A percentile compares a stretch with the other conserved stretches of the same genome.
phyloP scores from a whole-genome alignment of 2,329 filamentous ascomycete genomes.

The Bipolaris cookei region DNA sequence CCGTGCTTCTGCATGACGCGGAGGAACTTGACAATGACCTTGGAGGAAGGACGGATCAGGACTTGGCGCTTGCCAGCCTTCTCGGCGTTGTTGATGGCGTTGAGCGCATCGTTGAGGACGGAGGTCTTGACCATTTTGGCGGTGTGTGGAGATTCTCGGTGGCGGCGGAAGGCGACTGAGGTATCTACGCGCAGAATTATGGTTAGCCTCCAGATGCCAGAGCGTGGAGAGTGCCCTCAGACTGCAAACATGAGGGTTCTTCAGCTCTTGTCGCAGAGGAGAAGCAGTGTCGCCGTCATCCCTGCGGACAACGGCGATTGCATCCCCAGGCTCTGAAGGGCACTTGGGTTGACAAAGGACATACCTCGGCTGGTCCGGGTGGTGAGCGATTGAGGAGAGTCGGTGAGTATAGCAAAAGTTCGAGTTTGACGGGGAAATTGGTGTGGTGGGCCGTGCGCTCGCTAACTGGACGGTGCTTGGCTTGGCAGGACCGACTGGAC shows the following conservation, averaged over 20 bases:
- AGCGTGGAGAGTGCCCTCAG: slow-evolving; percentile 71
- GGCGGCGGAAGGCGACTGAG: slow-evolving; percentile 63
- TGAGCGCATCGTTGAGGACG: slow-evolving; percentile 99
- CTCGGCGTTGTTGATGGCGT: slow-evolving; percentile 99
- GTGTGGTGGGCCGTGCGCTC: slow-evolving; percentile 29
- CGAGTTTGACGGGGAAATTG: slow-evolving; percentile 30
- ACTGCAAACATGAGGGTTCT: slow-evolving; percentile 65
- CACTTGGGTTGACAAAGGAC: slow-evolving; percentile 47
- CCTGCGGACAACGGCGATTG: slow-evolving; percentile 48
- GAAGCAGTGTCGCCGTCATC: slow-evolving; percentile 54
- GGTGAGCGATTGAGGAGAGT: slow-evolving; percentile 29
- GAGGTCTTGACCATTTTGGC: slow-evolving; percentile 98
- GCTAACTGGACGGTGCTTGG: slow-evolving; percentile 27
- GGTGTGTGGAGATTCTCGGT: slow-evolving; percentile 79
- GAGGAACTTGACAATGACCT: slow-evolving; percentile 99
- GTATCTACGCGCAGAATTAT: slow-evolving; percentile 58
- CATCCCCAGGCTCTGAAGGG: slow-evolving; percentile 60
- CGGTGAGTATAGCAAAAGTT: slow-evolving; percentile 33
- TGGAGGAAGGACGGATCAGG: slow-evolving; percentile 95
- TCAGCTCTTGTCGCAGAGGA: slow-evolving; percentile 65
- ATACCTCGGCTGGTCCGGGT: slow-evolving; percentile 47
- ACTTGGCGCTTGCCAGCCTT: slow-evolving; percentile 99
- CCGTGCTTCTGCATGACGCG: slow-evolving; percentile 99
- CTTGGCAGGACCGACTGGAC: slow-evolving; percentile 10
- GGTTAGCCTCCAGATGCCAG: slow-evolving; percentile 70